Base-by-base conservation (phyloP, 805 yeast species). In the Metschnikowia borealis region DNA sequence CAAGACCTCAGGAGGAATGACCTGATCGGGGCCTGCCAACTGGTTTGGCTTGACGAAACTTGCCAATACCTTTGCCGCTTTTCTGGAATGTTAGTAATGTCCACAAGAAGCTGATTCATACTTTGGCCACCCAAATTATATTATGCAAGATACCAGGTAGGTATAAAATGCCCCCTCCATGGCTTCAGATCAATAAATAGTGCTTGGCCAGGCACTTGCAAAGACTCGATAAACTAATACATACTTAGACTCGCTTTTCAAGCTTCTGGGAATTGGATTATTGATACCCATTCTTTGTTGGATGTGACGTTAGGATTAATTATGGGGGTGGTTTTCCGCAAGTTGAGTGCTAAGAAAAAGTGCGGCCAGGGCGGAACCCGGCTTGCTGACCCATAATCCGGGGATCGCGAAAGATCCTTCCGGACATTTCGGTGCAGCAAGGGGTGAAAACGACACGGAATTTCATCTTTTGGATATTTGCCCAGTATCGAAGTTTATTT, bases 41-140 rank as follows among this genome's bases (percentile, higher is more conserved):
- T 92, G 98, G 70, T 94, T 92, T 7, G 99, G 98, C 69, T 92
- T 92, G 62, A 94, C 79, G 63, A 92, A 94, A 26, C 95, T 85
- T 3, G 96, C 79, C 47, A 92, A 81, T 50, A 92, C 82, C 63
- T 89, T 89, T 21, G 98, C 97, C 11, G 97, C 98, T 73, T 92
- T 92, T 63, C 92, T 85, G 48, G 35, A 15, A 34, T 26, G 46
- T 42, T 42, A 42, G 45, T 15, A 41, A 17, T 17, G 36, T 32
- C 18, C 26, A 23, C 17, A 31, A 11, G 3, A 5, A 13, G n/a
- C 18, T 21, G 31, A 14, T 6, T 14, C 14, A 38, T 14, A 21
- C 29, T n/a, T 14, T 23, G 31, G 14, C 31, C 17, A 38, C 18
- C 29, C 7, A 10, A 15, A 17, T 21, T 18, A 10, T 31, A 33